Conservation (phyloP, 83 land plant species). For the Picea abies region DNA sequence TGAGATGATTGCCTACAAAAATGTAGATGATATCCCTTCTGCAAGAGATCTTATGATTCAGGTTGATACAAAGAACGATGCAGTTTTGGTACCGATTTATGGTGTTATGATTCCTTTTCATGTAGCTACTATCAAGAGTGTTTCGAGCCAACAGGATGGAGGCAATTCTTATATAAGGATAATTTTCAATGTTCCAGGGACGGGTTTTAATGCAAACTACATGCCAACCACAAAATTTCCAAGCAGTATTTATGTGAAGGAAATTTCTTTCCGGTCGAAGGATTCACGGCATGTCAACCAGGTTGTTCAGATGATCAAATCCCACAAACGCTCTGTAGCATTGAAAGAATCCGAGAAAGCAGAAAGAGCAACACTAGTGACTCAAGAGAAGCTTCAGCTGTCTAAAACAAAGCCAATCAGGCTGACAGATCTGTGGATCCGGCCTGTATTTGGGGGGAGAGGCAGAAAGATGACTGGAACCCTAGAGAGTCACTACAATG, state of each 20-base stretch:
- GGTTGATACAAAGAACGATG: constrained; percentile 89
- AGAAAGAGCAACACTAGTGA: constrained; percentile 86
- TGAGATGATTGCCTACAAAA: constrained; percentile 85
- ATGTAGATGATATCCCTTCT: constrained; percentile 74
- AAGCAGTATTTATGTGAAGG: constrained; percentile 70
- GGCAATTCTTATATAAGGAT: constrained; percentile 75
- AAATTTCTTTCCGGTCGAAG: constrained; percentile 79
- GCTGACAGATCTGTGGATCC: constrained; percentile 78
- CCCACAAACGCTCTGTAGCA: constrained; percentile 61
- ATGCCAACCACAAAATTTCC: constrained; percentile 65
- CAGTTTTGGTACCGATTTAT: constrained; percentile 79
- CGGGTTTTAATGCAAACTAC: constrained; percentile 78
- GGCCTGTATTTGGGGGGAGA: constrained; percentile 75
- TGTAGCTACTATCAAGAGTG: constrained; percentile 80
- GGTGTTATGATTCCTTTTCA: constrained; percentile 97
- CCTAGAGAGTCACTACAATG: constrained; percentile 80
- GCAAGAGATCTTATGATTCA: constrained; percentile 80
- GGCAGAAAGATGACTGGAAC: constrained; percentile 74
- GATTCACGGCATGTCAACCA: constrained; percentile 78
- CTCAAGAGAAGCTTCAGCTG: constrained; percentile 81
- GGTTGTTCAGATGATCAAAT: constrained; percentile 74
- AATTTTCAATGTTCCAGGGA: constrained; percentile 91
- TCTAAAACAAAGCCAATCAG: constrained; percentile 59
- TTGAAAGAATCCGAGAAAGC: constrained; percentile 86
- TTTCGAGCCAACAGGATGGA: constrained; percentile 83